Conservation (phyloP, 768 basidiomycete species). For the Mycena indigotica region DNA sequence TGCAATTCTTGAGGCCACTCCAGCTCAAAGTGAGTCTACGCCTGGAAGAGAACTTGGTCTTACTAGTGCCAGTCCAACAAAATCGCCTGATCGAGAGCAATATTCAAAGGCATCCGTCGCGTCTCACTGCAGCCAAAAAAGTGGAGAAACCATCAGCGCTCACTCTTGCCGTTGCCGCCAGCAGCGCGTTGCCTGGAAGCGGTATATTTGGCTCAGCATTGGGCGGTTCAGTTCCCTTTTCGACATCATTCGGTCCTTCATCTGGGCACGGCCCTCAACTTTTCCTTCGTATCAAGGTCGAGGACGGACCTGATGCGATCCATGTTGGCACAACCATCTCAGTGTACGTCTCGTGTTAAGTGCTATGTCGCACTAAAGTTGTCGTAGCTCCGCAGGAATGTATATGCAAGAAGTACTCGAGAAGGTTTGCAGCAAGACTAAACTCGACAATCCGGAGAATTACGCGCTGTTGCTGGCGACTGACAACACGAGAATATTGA, state of each 20-base stretch:
- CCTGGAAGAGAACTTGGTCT: too few species aligned
- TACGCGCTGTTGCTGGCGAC: slow-evolving; percentile 74
- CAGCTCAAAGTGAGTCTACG: slow-evolving; percentile 58
- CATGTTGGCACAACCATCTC: slow-evolving; percentile 90
- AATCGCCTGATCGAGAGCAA: slow-evolving; percentile 79
- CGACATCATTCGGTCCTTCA: slow-evolving; percentile 70
- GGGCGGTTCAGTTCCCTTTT: slow-evolving; percentile 50
- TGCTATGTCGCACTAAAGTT: background rate
- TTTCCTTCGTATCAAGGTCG: slow-evolving; percentile 80
- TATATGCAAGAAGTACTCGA: slow-evolving; percentile 97
- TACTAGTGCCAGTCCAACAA: slow-evolving; percentile 53
- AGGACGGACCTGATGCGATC: slow-evolving; percentile 77
- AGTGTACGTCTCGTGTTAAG: slow-evolving; percentile 43
- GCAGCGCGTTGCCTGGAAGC: slow-evolving; percentile 41
- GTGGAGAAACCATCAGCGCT: slow-evolving; percentile 51
- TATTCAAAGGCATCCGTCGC: slow-evolving; percentile 81
- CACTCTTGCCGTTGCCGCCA: slow-evolving; percentile 37
- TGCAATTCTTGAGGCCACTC: slow-evolving; percentile 78
- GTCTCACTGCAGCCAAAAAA: slow-evolving; percentile 63
- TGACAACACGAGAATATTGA: slow-evolving; percentile 65
- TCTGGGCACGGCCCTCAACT: slow-evolving; percentile 78
- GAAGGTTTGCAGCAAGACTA: slow-evolving; percentile 71
- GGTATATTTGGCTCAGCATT: slow-evolving; percentile 47
- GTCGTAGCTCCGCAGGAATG: slow-evolving; percentile 78
- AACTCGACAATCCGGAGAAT: slow-evolving; percentile 68